A percentile compares a stretch with the other conserved stretches of the same genome.
Evolutionary conservation across 176 grass and related monocot genomes (phyloP).

Genomic region (Musa troglodytarum): DNA sequence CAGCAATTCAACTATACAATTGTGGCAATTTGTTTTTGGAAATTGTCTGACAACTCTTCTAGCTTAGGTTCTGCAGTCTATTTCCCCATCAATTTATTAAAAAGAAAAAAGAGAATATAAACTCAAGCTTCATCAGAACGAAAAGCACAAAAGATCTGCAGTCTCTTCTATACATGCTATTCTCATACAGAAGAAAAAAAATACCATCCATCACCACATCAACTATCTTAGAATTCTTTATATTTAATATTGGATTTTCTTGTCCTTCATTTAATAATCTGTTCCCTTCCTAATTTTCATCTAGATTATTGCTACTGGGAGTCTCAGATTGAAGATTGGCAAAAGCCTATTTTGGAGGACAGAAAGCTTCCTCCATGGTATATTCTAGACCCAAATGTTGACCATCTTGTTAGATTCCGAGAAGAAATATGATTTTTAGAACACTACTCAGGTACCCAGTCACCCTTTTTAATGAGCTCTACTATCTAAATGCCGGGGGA

Average conservation of each 20-base stretch:
- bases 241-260: not conserved
- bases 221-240: no score
- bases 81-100: no score
- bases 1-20: no score
- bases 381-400: slow-evolving; percentile 6
- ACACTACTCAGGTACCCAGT: slow-evolving; percentile 65
- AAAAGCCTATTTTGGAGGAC: slow-evolving; percentile 80
- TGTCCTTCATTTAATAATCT: not conserved
- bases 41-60: no score
- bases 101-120: no score
- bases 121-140: no score
- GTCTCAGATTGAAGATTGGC: slow-evolving; percentile 84
- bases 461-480: slow-evolving; percentile 98
- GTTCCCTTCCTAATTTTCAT: not conserved
- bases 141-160: no score
- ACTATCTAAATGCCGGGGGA: slow-evolving; percentile 95
- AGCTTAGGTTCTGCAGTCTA: no score
- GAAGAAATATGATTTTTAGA: slow-evolving; percentile 7
- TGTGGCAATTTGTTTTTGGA: no score
- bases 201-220: no score
- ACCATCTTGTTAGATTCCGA: not conserved
- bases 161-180: no score
- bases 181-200: no score
- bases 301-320: slow-evolving; percentile 82
- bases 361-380: slow-evolving; percentile 72